phyloP scores from a whole-genome alignment of 2,329 filamentous ascomycete species.

The Xylariaceae sp. region DNA sequence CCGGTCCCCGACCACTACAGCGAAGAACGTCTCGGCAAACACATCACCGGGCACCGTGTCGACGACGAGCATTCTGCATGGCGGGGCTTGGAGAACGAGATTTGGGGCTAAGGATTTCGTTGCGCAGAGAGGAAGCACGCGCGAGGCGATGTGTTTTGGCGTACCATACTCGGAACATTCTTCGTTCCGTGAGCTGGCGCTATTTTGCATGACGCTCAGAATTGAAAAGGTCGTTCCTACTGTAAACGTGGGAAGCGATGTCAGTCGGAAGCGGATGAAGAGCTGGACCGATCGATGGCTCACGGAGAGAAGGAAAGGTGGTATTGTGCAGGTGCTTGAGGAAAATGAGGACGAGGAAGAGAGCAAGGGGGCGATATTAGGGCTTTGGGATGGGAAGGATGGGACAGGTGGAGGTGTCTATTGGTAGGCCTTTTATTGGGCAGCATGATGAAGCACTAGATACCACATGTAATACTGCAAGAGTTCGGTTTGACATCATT shows the following conservation, averaged over 20 bases:
- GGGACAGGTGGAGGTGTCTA: slow-evolving; percentile 37
- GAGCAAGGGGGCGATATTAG: slow-evolving; percentile 10
- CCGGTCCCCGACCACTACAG: slow-evolving; percentile 34
- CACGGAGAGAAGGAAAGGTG: slow-evolving; percentile 53
- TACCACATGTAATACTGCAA: no score
- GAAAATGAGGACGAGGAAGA: slow-evolving; percentile 33
- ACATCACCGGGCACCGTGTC: slow-evolving; percentile 47
- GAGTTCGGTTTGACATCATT: no score
- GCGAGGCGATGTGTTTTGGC: slow-evolving; percentile 80
- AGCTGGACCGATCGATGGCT: slow-evolving; percentile 62
- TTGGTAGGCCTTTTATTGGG: slow-evolving; percentile 30
- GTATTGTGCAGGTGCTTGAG: slow-evolving; percentile 44
- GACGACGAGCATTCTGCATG: slow-evolving; percentile 50
- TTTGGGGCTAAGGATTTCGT: slow-evolving; percentile 70
- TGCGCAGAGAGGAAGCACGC: slow-evolving; percentile 78
- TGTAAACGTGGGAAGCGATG: slow-evolving; percentile 71
- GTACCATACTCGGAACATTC: slow-evolving; percentile 96
- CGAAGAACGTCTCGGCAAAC: slow-evolving; percentile 51
- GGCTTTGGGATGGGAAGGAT: slow-evolving; percentile 39
- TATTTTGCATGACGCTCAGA: slow-evolving; percentile 83
- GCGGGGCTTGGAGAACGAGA: slow-evolving; percentile 67
- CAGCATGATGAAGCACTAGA: no score
- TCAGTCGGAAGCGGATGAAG: slow-evolving; percentile 57
- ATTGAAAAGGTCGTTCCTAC: slow-evolving; percentile 92
- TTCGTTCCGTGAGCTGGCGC: slow-evolving; percentile 87